These are phyloP conservation scores for Hypoxylon lienhwacheense DNA, from an alignment of 495 filamentous ascomycete genomes.

Conservation along the genomic window DNA sequence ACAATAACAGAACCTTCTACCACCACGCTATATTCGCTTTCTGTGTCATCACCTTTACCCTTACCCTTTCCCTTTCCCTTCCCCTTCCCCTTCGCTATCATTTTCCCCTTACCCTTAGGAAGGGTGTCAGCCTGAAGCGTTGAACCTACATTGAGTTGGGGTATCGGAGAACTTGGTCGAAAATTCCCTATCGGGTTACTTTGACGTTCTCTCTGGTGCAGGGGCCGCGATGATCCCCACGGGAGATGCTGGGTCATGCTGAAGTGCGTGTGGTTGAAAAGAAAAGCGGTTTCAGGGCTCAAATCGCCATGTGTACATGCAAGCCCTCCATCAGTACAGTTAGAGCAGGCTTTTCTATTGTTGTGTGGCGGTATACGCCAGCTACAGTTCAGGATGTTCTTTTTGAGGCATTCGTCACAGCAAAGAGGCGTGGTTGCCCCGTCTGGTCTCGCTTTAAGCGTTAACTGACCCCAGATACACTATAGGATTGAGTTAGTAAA, in stretches of 20 bases:
- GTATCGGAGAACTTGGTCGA: too few relatives aligned
- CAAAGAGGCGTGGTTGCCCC: constrained; percentile 5
- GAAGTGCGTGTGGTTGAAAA: neutral
- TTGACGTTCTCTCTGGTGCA: neutral
- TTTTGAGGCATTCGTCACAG: neutral
- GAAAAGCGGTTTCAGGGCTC: neutral
- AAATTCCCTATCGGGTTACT: neutral
- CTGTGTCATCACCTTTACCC: too few relatives aligned
- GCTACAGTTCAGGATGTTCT: neutral
- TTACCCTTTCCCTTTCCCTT: too few relatives aligned
- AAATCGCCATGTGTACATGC: neutral
- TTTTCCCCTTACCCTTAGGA: too few relatives aligned
- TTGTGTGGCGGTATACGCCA: too few relatives aligned
- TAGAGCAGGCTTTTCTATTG: too few relatives aligned
- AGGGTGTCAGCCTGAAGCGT: too few relatives aligned
- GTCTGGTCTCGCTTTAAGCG: constrained; percentile 9
- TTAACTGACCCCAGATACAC: neutral
- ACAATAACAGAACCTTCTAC: too few relatives aligned
- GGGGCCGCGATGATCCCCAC: neutral
- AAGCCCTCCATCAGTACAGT: neutral
- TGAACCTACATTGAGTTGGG: too few relatives aligned
- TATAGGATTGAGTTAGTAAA: too few relatives aligned
- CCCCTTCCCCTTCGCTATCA: too few relatives aligned
- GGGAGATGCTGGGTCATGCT: neutral
- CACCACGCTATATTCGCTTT: too few relatives aligned